Evolutionary conservation across 2,329 filamentous ascomycete species (phyloP), one percentile per base, ranked within the genome.

Genomic region (Pseudogymnoascus sp.): DNA sequence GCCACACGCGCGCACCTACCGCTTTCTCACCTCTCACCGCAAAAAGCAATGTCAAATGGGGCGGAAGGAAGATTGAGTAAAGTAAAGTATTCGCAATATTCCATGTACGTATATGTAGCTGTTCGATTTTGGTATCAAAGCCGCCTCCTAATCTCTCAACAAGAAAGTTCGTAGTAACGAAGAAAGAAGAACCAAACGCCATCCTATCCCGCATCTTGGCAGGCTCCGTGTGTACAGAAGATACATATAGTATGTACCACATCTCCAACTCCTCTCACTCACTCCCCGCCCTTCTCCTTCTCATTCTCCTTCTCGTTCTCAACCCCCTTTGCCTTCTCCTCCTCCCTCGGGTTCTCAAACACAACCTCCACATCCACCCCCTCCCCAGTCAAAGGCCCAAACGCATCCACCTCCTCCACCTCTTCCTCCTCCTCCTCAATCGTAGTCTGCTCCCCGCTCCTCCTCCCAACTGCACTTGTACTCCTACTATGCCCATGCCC

Each of bases 371-470:
- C 64, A 55, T 70, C 66, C 42, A 59, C 60, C 35, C 65, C 68
- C 7, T 66, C 65, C 8, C 66, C 71, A 1, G 63, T 67, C 15
- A 84, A 75, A 0, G 83, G 82, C 27, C 75, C 79, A 66, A 87
- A 87, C 2, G 77, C 75, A 6, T 87, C 84, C 2, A 82, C 80
- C 31, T 80, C 76, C 21, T 78, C 77, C n/a, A 72, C 70, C 12
- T 76, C 74, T 42, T 76, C 73, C 12, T 82, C 80, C 65, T 87
- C 84, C 35, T 86, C 84, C 66, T 84, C 84, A 66, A 87, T 85
- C 65, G 86, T 81, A 35, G 88, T 86, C 60, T 90, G 86, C 74
- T 92, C 89, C 7, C 85, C 87, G 61, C 88, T 92, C 25, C 86
- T 77, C 29, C 89, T 78, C 0, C 87, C 88, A 59, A 74, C 83